These are phyloP conservation scores for Osmanthus fragrans DNA, from an alignment of 257 asterid genomes.

Conservation along the genomic window DNA sequence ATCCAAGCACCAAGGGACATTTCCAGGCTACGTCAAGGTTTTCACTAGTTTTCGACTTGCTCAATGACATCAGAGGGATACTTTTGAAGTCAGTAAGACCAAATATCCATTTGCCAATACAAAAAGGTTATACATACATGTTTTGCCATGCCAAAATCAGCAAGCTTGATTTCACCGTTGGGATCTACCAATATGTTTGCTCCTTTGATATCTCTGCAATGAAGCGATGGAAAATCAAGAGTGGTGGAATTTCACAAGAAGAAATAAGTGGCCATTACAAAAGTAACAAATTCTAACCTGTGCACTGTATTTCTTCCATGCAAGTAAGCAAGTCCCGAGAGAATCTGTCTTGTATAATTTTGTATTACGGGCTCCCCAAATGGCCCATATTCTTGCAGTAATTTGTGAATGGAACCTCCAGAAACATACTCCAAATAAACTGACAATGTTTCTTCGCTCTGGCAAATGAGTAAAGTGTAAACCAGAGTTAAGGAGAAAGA, in stretches of 20 bases:
- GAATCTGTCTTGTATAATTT: constrained; percentile 90
- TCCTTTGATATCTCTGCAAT: constrained; percentile 93
- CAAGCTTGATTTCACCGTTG: constrained; percentile 90
- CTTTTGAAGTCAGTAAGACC: not conserved
- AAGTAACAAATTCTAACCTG: constrained; percentile 53
- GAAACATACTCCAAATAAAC: constrained; percentile 94
- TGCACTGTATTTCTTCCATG: constrained; percentile 95
- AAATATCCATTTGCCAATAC: not conserved
- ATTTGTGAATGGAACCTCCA: constrained; percentile 95
- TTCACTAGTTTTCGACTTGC: not conserved
- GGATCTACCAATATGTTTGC: constrained; percentile 97
- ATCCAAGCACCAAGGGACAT: not conserved
- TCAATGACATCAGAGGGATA: not conserved
- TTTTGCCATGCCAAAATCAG: constrained; percentile 99
- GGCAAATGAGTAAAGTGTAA: constrained; percentile 16
- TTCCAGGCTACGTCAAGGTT: not conserved
- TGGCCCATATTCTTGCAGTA: constrained; percentile 89
- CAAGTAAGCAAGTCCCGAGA: constrained; percentile 82
- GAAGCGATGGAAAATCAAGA: constrained; percentile 20
- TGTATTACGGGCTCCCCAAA: constrained; percentile 93
- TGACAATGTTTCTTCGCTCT: constrained; percentile 82
- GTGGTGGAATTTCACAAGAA: constrained; percentile 3
- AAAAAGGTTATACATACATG: constrained; percentile 56
- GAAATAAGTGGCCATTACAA: constrained; percentile 2
- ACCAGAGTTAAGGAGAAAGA: constrained; percentile 13